Evolutionary conservation across 441 rosid species (phyloP), one percentile per base, ranked within the genome.

Genomic region (Adansonia gregorii): DNA sequence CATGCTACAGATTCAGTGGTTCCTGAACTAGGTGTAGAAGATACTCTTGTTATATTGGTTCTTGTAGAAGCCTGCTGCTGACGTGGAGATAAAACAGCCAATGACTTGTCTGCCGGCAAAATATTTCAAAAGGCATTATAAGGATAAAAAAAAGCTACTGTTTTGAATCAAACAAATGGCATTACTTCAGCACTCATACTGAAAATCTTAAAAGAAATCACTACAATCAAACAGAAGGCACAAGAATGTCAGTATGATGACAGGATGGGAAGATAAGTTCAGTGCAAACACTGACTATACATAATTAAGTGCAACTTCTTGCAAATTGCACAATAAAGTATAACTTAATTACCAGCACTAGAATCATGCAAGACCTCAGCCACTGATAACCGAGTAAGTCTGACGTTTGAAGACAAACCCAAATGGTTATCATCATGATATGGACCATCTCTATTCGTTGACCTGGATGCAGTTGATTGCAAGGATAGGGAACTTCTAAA

Each of bases 401-500:
- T 79, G 64, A 79, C 76, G 84, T 79, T 85, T 79, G 95, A 89
- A 76, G 97, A 87, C 61, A 91, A 86, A 80, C 96, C 88, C 67
- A 77, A 67, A 76, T 86, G 85, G 43, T 87, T 89, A 49, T 84
- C 87, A 75, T 89, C 97, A 58, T 78, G 71, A 79, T 79, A 76
- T 76, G 87, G 81, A 46, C 82, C 52, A 82, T 86, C 96, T 82
- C 87, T 89, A 83, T 82, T 80, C 73, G 92, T 90, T 83, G 93
- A 92, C 75, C 92, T 87, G 56, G 90, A 92, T 46, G 88, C 74
- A 78, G 91, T 86, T 20, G 93, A 90, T 76, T 90, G 91, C 78
- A 92, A 84, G 46, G 97, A 93, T 77, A 90, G 56, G 9, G 97
- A 90, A 87, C 97, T 89, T 73, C 97, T 93, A 82, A 95, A 92